Percentiles rank a stretch among this genome's conserved stretches.
Evolutionary conservation across 306 rosid genomes (phyloP).

Genomic region (Cicer cuneatum): DNA sequence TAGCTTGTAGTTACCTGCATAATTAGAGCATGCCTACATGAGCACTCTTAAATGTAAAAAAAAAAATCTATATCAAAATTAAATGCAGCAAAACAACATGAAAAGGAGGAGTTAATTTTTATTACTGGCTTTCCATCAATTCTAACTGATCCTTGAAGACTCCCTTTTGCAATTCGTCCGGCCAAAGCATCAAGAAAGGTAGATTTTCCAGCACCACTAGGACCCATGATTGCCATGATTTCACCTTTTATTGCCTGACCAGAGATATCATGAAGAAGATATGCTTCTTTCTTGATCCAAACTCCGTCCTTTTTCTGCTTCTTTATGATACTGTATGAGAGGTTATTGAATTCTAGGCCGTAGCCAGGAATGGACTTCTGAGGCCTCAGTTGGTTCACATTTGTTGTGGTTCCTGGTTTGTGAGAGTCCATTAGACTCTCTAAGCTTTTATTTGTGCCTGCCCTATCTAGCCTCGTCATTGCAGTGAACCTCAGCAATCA

Average conservation of each 20-base stretch:
- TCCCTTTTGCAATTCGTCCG: constrained; percentile 80
- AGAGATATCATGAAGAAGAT: constrained; percentile 81
- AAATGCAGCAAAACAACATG: not conserved
- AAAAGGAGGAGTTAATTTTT: constrained; percentile 7
- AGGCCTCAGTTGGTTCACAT: constrained; percentile 41
- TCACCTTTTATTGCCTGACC: constrained; percentile 81
- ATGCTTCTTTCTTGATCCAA: constrained; percentile 69
- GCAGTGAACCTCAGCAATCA: constrained; percentile 39
- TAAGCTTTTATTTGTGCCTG: constrained; percentile 55
- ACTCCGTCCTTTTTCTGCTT: constrained; percentile 77
- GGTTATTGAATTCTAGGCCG: constrained; percentile 75
- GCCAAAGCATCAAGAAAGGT: constrained; percentile 94
- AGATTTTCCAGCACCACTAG: constrained; percentile 99
- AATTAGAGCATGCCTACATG: constrained; percentile 15
- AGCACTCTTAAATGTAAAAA: constrained; percentile 7
- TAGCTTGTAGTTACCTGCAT: constrained; percentile 80
- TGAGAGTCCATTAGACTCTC: constrained; percentile 67
- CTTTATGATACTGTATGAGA: constrained; percentile 68
- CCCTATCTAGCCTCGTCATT: constrained; percentile 55
- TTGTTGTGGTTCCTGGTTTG: constrained; percentile 45
- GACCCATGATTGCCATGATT: constrained; percentile 89
- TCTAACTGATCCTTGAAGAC: constrained; percentile 81
- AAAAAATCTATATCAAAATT: not conserved
- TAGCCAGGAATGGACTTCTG: constrained; percentile 57
- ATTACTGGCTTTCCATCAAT: constrained; percentile 70